Base-by-base conservation (phyloP, 768 basidiomycete genomes). In the Podaxis mareebaensis region DNA sequence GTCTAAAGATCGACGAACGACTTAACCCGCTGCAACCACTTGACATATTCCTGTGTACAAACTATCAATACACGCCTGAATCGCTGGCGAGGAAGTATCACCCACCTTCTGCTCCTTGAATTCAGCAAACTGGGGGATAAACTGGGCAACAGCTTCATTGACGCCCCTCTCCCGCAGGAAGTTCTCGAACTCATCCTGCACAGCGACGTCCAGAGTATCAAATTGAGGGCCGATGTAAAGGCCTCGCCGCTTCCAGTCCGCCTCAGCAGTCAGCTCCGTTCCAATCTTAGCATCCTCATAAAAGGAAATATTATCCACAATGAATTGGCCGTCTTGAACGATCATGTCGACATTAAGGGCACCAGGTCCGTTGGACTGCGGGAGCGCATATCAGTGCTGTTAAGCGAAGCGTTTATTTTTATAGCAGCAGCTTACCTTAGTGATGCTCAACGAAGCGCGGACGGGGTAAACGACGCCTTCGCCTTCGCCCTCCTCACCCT, bases 191-290 rank as follows among this genome's bases (percentile, higher is more conserved):
- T 93, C 91, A 67, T 95, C 90, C 76, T 99, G 96, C 17, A 99
- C 86, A 1, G 76, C 73, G 48, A 88, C 82, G 71, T 99, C 96
- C 49, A 99, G 87, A 53, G 93, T 91, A 63, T 95, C 93, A 70
- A 97, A 99, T 86, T 91, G 88, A 57, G 96, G 96, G 1, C 96
- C 96, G 72, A 96, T 87, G 81, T 97, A 99, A 67, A 92, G 78
- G 1, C 92, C 94, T 20, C 95, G 85, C 53, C 96, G 87, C 73
- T 90, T 91, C 94, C 93, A 98, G 78, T 98, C 95, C 7, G 92
- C 90, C 66, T 99, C 95, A 6, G 92, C 89, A 12, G 87, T 92
- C 68, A 92, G 75, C 6, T 90, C 91, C 13, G 85, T 88, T 12
- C 88, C 95, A 12, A 92, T 68, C 70, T 85, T 82, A 33, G 80